These are phyloP conservation scores for Carallia brachiata DNA, from an alignment of 345 rosid genomes.

Conservation along the genomic window DNA sequence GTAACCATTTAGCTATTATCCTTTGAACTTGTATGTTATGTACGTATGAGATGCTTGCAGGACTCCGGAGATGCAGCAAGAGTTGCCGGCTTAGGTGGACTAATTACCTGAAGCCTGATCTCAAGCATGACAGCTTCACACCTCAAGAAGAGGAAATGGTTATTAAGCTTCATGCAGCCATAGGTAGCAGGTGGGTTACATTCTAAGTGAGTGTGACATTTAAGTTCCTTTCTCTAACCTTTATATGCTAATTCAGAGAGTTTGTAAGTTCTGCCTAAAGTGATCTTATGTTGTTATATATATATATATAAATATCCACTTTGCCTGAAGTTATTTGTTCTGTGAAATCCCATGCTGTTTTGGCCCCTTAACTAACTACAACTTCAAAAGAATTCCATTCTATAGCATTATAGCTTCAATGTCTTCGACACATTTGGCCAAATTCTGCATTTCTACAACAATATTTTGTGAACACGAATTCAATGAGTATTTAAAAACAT, in stretches of 20 bases:
- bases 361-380: too few species aligned
- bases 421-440: too few species aligned
- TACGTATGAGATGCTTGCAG: slow-evolving; percentile 30
- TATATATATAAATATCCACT: too few species aligned
- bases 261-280: too few species aligned
- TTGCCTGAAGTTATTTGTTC: too few species aligned
- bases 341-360: too few species aligned
- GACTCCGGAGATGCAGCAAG: slow-evolving; percentile 73
- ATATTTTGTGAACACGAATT: not conserved
- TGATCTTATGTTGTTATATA: too few species aligned
- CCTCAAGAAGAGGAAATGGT: slow-evolving; percentile 84
- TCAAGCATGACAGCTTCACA: slow-evolving; percentile 66
- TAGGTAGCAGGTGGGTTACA: slow-evolving; percentile 71
- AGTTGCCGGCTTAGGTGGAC: slow-evolving; percentile 80
- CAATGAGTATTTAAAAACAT: not conserved
- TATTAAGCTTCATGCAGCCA: slow-evolving; percentile 80
- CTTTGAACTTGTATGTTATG: not conserved
- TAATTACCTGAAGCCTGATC: slow-evolving; percentile 58
- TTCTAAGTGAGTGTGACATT: not conserved
- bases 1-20: not conserved
- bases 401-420: too few species aligned
- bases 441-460: too few species aligned
- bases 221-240: not conserved
- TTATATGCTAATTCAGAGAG: not conserved
- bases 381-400: too few species aligned